Percentiles rank a stretch among this genome's conserved stretches.
phyloP scores from a whole-genome alignment of 1,284 basidiomycete genomes.

The Cystobasidiaceae sp. region DNA sequence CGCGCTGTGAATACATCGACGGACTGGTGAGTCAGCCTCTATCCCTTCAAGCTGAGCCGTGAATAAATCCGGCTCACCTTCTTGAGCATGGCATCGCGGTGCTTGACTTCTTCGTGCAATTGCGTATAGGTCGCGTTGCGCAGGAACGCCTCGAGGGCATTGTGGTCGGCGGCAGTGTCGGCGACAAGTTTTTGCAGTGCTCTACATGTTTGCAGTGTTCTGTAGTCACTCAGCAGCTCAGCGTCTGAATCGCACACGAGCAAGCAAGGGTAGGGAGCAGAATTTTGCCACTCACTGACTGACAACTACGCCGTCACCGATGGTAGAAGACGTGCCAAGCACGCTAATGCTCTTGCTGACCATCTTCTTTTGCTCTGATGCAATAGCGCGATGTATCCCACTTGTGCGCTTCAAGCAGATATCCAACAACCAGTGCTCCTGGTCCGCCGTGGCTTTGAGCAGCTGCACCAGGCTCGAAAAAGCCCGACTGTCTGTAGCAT shows the following conservation, averaged over 20 bases:
- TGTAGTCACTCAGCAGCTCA: too few species aligned
- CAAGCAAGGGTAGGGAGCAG: too few species aligned
- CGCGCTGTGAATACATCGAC: background rate
- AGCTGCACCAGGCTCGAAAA: background rate
- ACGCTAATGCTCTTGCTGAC: background rate
- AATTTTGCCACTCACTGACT: background rate
- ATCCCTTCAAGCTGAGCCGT: too few species aligned
- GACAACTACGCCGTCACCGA: background rate
- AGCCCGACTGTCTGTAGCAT: background rate
- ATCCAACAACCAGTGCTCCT: slow-evolving; percentile 9
- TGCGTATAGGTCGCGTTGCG: background rate
- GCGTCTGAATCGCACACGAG: too few species aligned
- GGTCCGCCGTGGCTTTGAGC: background rate
- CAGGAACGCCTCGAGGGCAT: background rate
- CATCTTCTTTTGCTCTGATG: slow-evolving; percentile 1
- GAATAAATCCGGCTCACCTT: too few species aligned
- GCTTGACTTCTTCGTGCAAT: background rate
- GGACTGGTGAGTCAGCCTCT: too few species aligned
- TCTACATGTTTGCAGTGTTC: background rate
- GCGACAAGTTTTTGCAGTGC: background rate
- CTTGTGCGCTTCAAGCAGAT: background rate
- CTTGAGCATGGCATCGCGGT: background rate
- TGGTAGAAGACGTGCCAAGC: background rate
- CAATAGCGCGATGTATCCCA: background rate
- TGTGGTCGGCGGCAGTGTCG: background rate